Evolutionary conservation across 176 grass and related monocot species (phyloP).

Genomic region (Oryza officinalis): DNA sequence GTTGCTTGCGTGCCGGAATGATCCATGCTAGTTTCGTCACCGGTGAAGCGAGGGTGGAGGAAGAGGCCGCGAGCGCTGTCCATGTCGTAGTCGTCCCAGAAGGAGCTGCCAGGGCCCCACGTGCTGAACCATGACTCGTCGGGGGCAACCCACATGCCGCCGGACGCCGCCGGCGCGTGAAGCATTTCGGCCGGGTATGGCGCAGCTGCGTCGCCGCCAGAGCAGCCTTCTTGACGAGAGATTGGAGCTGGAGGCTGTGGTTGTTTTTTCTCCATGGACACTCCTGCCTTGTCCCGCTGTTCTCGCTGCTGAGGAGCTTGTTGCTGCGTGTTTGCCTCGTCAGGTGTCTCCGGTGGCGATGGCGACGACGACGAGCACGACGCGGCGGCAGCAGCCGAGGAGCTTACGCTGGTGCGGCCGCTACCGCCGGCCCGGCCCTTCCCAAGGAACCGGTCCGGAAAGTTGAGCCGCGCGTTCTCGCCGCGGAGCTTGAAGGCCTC

Average conservation of each 20-base stretch:
- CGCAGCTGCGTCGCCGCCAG: background rate
- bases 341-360: constrained; percentile 43
- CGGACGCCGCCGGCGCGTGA: constrained; percentile 22
- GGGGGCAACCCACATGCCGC: constrained; percentile 57
- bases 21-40: constrained; percentile 29
- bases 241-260: constrained; percentile 11
- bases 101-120: constrained; percentile 81
- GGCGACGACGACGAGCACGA: constrained; percentile 56
- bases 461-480: constrained; percentile 92
- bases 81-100: constrained; percentile 94
- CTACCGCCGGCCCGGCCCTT: constrained; percentile 49
- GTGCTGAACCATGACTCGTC: constrained; percentile 84
- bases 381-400: constrained; percentile 1
- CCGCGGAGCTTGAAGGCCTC: constrained; percentile 90
- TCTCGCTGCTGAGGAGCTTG: background rate
- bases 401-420: constrained; percentile 39
- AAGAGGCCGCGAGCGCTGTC: constrained; percentile 67
- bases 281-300: constrained; percentile 4
- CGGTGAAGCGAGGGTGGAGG: constrained; percentile 62
- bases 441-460: constrained; percentile 80
- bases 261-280: constrained; percentile 19
- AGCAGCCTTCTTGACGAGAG: constrained; percentile 17
- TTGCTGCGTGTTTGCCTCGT: constrained; percentile 36
- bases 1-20: constrained; percentile 8
- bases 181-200: constrained; percentile 7